Conservation (phyloP, 1,284 basidiomycete genomes). For the Cutaneotrichosporon sp. region DNA sequence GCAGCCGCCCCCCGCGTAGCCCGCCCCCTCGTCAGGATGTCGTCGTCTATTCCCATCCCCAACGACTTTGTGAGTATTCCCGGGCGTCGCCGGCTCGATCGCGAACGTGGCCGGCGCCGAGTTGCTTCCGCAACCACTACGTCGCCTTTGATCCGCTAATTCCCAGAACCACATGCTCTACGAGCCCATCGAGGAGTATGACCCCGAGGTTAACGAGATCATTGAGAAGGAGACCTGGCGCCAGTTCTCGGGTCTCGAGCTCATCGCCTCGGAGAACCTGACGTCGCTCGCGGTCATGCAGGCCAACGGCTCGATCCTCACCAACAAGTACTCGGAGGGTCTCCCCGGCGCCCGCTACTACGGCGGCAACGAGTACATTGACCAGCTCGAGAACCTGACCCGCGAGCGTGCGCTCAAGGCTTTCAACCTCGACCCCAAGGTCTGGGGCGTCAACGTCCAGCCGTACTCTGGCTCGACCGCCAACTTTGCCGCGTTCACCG, state of each 20-base stretch:
- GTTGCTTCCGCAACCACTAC: background rate
- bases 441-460: slow-evolving; percentile 99
- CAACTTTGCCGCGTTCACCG: slow-evolving; percentile 96
- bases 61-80: slow-evolving; percentile 49
- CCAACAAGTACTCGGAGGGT: slow-evolving; percentile 98
- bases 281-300: slow-evolving; percentile 92
- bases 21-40: slow-evolving; percentile 41
- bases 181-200: slow-evolving; percentile 75
- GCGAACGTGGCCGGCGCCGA: background rate
- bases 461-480: slow-evolving; percentile 95
- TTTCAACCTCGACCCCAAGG: slow-evolving; percentile 85
- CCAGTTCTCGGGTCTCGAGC: slow-evolving; percentile 92
- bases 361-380: slow-evolving; percentile 95
- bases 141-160: no score
- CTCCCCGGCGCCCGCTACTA: slow-evolving; percentile 94
- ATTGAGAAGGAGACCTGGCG: slow-evolving; percentile 99
- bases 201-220: slow-evolving; percentile 93
- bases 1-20: slow-evolving; percentile 18
- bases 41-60: slow-evolving; percentile 50
- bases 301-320: slow-evolving; percentile 97
- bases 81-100: no score
- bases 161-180: slow-evolving; percentile 88
- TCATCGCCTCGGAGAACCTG: slow-evolving; percentile 62
- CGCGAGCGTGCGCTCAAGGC: slow-evolving; percentile 93
- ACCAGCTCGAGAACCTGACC: slow-evolving; percentile 91